Conservation (phyloP, 495 filamentous ascomycete species). For the Entonaema liquescens region DNA sequence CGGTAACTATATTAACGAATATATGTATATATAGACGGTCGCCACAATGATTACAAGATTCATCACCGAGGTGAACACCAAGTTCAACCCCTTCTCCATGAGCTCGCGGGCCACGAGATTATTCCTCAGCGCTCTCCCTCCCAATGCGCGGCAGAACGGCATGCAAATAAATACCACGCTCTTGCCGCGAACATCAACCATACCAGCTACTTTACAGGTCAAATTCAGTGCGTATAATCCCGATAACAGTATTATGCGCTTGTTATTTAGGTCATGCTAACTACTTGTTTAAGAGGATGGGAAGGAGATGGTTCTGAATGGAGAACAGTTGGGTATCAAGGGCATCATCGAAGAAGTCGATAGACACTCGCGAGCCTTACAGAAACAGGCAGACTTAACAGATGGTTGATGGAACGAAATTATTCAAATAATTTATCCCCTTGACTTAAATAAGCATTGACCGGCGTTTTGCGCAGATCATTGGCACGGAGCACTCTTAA, state of each 20-base stretch:
- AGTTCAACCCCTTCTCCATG: constrained; percentile 90
- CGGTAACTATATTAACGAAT: background rate
- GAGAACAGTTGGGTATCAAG: constrained; percentile 81
- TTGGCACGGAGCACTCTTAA: constrained; percentile 22
- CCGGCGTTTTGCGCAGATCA: constrained; percentile 44
- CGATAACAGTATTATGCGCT: background rate
- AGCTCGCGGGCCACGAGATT: constrained; percentile 80
- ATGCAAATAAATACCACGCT: constrained; percentile 84
- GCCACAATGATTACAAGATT: constrained; percentile 83
- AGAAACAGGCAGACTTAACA: constrained; percentile 81
- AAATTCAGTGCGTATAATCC: constrained; percentile 75
- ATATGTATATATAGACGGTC: constrained; percentile 4
- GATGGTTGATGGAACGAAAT: constrained; percentile 52
- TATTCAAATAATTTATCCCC: constrained; percentile 20
- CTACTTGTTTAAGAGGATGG: constrained; percentile 73
- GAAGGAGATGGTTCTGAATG: constrained; percentile 74
- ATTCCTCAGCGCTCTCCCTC: constrained; percentile 87
- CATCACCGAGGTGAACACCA: constrained; percentile 82
- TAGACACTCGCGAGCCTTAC: constrained; percentile 81
- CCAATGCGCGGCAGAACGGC: constrained; percentile 70
- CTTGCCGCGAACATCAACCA: constrained; percentile 70
- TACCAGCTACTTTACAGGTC: constrained; percentile 70
- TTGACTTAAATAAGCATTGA: constrained; percentile 38
- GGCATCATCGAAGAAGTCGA: constrained; percentile 90
- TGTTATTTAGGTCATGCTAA: constrained; percentile 10